Percentiles rank a stretch among this genome's conserved stretches.
These are phyloP conservation scores for Histomonas meleagridis DNA, from an alignment of 208 protist species.

Conservation along the genomic window DNA sequence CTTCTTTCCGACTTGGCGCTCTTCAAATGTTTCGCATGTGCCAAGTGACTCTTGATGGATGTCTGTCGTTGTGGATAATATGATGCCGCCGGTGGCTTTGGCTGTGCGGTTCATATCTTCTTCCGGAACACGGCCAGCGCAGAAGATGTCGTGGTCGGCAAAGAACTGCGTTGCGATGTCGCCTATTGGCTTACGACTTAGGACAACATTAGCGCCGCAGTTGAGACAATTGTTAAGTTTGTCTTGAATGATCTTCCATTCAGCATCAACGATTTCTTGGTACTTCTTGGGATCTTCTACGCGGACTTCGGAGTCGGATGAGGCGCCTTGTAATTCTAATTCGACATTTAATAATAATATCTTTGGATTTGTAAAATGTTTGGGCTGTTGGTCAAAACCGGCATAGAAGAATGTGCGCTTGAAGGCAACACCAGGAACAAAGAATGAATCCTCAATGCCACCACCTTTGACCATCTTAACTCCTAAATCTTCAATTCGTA, in stretches of 20 bases:
- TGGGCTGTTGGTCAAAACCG: conserved; percentile 67
- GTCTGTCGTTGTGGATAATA: conserved; percentile 90
- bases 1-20: conserved; percentile 84
- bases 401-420: conserved; percentile 99
- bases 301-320: conserved; percentile 94
- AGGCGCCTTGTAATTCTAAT: conserved; percentile 98
- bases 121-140: conserved; percentile 90
- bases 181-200: conserved; percentile 95
- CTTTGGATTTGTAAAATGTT: conserved; percentile 82
- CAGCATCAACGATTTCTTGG: conserved; percentile 97
- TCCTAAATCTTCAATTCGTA: conserved; percentile 92
- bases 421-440: conserved; percentile 98
- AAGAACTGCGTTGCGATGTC: conserved; percentile 99
- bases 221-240: conserved; percentile 96
- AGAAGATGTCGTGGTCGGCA: conserved; percentile 97
- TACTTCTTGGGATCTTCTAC: conserved; percentile 69
- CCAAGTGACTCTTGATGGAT: conserved; percentile 79
- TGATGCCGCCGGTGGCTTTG: conserved; percentile 78
- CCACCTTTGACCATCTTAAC: conserved; percentile 99
- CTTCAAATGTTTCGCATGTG: conserved; percentile 75
- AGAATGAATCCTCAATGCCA: conserved; percentile 74
- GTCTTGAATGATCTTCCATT: conserved; percentile 99
- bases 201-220: conserved; percentile 86
- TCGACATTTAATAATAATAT: conserved; percentile 97
- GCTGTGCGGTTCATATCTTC: conserved; percentile 76